These are phyloP conservation scores for Cubamyces sp. DNA, from an alignment of 768 basidiomycete species.

Conservation along the genomic window DNA sequence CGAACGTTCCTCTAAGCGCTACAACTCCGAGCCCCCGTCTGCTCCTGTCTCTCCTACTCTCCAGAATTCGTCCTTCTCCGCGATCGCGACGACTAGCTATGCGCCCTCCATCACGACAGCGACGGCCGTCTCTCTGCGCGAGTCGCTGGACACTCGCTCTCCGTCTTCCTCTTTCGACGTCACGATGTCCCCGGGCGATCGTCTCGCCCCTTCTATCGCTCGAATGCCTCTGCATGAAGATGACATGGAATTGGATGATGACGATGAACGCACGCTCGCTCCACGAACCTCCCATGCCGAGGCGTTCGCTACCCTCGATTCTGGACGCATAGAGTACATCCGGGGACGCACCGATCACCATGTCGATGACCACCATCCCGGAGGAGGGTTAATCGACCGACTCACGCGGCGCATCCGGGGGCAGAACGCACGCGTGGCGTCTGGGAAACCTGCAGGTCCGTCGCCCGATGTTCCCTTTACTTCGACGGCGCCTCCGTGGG, in stretches of 20 bases:
- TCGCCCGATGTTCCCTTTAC: slow-evolving; percentile 21
- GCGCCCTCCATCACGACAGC: slow-evolving; percentile 22
- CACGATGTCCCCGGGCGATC: slow-evolving; percentile 9
- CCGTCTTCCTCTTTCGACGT: slow-evolving; percentile 19
- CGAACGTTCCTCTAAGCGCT: slow-evolving; percentile 16
- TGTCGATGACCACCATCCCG: slow-evolving; percentile 25
- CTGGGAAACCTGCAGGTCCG: slow-evolving; percentile 24
- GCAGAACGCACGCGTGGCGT: slow-evolving; percentile 14
- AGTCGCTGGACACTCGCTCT: slow-evolving; percentile 18
- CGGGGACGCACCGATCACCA: slow-evolving; percentile 28
- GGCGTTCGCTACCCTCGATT: slow-evolving; percentile 41
- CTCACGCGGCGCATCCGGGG: slow-evolving; percentile 30
- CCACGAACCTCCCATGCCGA: slow-evolving; percentile 41
- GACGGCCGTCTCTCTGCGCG: slow-evolving; percentile 3
- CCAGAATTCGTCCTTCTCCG: slow-evolving; percentile 15
- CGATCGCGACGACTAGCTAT: slow-evolving; percentile 13
- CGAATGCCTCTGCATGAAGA: slow-evolving; percentile 12
- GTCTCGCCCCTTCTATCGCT: slow-evolving; percentile 11
- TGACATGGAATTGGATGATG: slow-evolving; percentile 26
- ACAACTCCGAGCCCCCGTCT: slow-evolving; percentile 9
- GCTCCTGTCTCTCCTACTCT: slow-evolving; percentile 24
- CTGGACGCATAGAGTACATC: slow-evolving; percentile 33
- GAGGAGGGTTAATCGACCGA: slow-evolving; percentile 24
- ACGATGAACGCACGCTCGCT: slow-evolving; percentile 30
- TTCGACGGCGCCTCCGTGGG: slow-evolving; percentile 56